Evolutionary conservation across 257 asterid genomes (phyloP).

Genomic region (Ophiorrhiza pumila): DNA sequence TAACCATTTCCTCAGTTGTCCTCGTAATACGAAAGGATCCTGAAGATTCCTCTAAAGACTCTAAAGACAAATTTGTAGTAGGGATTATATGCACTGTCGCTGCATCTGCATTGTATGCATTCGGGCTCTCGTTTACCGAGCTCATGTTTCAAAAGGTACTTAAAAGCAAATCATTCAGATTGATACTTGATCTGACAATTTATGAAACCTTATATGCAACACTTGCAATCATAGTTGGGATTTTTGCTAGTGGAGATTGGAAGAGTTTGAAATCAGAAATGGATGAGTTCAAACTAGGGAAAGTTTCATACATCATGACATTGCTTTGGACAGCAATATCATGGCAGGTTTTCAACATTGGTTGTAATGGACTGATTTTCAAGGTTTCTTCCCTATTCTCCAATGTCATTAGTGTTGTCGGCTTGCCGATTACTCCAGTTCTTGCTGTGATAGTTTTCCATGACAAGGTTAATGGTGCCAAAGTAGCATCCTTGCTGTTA

Average conservation of each 20-base stretch:
- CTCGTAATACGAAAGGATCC: constrained; percentile 49
- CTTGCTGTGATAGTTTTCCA: constrained; percentile 23
- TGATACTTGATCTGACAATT: constrained; percentile 29
- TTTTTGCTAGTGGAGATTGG: constrained; percentile 51
- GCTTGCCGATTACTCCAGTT: constrained; percentile 21
- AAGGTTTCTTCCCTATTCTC: constrained; percentile 30
- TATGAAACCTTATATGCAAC: constrained; percentile 35
- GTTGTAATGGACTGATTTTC: constrained; percentile 35
- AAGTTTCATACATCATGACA: constrained; percentile 22
- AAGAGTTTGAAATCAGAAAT: constrained; percentile 32
- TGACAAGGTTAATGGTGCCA: constrained; percentile 15
- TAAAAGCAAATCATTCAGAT: constrained; percentile 11
- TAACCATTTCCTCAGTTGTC: constrained; percentile 49
- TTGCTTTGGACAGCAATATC: constrained; percentile 32
- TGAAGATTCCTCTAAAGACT: constrained; percentile 21
- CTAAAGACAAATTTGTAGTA: constrained; percentile 7
- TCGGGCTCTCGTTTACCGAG: constrained; percentile 32
- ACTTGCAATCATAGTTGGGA: constrained; percentile 14
- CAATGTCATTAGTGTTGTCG: constrained; percentile 23
- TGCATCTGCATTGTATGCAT: constrained; percentile 38
- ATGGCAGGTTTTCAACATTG: constrained; percentile 39
- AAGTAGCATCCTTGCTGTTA: constrained; percentile 14
- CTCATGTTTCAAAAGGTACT: constrained; percentile 31
- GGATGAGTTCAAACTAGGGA: constrained; percentile 32
- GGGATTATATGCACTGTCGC: constrained; percentile 39